A percentile compares a stretch with the other conserved stretches of the same genome.
These are phyloP conservation scores for Lolium perenne DNA, from an alignment of 176 grass and related monocot species.

Conservation along the genomic window DNA sequence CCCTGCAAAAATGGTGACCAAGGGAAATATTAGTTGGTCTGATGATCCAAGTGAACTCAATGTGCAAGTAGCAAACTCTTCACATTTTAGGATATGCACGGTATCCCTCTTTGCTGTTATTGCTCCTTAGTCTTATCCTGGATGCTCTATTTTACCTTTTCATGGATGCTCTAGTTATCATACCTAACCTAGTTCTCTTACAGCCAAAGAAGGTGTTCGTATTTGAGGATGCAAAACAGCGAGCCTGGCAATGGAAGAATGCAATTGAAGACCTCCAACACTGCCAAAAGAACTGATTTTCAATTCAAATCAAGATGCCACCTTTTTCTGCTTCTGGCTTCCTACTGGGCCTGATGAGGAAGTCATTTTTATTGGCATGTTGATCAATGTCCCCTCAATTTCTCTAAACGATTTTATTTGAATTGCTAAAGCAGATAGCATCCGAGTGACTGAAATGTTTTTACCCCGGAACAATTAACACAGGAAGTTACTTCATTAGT, in stretches of 20 bases:
- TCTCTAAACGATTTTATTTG: slow-evolving; percentile 33
- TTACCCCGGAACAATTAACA: slow-evolving; percentile 27
- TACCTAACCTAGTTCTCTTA: slow-evolving; percentile 36
- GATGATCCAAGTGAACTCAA: slow-evolving; percentile 72
- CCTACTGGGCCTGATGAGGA: slow-evolving; percentile 18
- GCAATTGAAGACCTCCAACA: slow-evolving; percentile 93
- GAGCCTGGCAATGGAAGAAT: slow-evolving; percentile 96
- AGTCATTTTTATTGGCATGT: slow-evolving; percentile 23
- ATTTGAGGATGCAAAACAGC: slow-evolving; percentile 87
- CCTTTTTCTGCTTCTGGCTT: slow-evolving; percentile 25
- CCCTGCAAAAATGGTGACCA: slow-evolving; percentile 88
- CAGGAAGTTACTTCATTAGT: slow-evolving; percentile 31
- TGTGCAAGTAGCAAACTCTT: slow-evolving; percentile 75
- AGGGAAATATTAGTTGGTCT: slow-evolving; percentile 84
- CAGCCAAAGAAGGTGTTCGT: slow-evolving; percentile 90
- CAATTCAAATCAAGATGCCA: slow-evolving; percentile 32
- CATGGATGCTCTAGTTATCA: neutral
- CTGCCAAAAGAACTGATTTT: slow-evolving; percentile 51
- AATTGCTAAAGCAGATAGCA: slow-evolving; percentile 21
- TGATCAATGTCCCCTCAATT: slow-evolving; percentile 1
- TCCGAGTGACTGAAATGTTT: slow-evolving; percentile 27
- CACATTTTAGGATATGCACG: slow-evolving; percentile 94
- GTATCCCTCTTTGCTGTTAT: slow-evolving; percentile 48
- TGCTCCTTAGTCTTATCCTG: slow-evolving; percentile 8
- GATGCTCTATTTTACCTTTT: neutral